Conservation (phyloP, 192 early-diverging fungal genomes). For the Hyaloraphidium curvatum region DNA sequence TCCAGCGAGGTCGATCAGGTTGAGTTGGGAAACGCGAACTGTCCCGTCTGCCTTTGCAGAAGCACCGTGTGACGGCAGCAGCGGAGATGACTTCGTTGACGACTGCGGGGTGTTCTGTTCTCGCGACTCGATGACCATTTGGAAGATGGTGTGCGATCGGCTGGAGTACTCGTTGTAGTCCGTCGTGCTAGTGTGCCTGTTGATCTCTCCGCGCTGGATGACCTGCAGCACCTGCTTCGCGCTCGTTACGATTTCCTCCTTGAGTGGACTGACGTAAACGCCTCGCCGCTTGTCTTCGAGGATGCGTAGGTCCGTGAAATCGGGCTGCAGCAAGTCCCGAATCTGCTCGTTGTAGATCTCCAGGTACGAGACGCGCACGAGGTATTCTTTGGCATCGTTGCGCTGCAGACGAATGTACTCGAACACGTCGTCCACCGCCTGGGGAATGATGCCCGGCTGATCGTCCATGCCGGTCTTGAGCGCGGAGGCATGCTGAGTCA, state of each 20-base stretch:
- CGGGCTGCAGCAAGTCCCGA: constrained; percentile 70
- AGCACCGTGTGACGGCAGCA: constrained; percentile 12
- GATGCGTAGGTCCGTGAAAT: constrained; percentile 67
- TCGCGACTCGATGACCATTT: constrained; percentile 72
- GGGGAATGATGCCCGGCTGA: constrained; percentile 58
- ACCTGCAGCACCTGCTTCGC: constrained; percentile 53
- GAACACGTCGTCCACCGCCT: constrained; percentile 60
- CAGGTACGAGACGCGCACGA: constrained; percentile 88
- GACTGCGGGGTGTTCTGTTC: constrained; percentile 20
- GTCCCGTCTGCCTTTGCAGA: constrained; percentile 5
- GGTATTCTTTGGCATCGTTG: constrained; percentile 51
- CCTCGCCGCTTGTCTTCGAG: constrained; percentile 60
- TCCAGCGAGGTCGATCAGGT: constrained; percentile 92
- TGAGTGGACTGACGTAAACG: constrained; percentile 48
- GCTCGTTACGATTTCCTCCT: constrained; percentile 52
- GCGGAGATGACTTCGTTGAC: constrained; percentile 15
- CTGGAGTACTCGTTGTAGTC: constrained; percentile 82
- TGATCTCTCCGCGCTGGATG: constrained; percentile 53
- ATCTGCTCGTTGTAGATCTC: constrained; percentile 97
- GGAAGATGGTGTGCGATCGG: constrained; percentile 91
- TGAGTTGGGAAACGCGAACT: constrained; percentile 27
- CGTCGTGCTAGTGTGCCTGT: constrained; percentile 76
- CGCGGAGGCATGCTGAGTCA: background rate
- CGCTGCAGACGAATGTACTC: constrained; percentile 37
- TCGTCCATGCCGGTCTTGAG: constrained; percentile 38